Conservation (phyloP, 2,329 filamentous ascomycete genomes). For the Byssothecium circinans region DNA sequence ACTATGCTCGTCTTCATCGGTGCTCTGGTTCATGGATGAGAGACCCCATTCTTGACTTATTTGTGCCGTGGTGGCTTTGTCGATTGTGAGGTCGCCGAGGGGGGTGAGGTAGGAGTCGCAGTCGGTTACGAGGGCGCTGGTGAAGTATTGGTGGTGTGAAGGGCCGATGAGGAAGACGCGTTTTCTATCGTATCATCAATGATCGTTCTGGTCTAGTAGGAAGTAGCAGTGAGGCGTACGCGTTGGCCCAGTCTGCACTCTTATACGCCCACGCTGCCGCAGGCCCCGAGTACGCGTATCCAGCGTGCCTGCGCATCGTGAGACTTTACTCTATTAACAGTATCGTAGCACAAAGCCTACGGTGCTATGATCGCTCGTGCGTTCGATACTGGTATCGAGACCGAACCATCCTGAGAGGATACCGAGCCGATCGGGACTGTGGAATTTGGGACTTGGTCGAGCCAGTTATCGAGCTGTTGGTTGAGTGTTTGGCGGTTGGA, state of each 20-base stretch:
- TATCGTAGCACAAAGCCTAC: constrained; percentile 56
- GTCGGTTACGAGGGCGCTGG: constrained; percentile 73
- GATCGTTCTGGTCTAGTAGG: background rate
- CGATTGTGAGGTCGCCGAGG: constrained; percentile 69
- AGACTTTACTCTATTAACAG: constrained; percentile 15
- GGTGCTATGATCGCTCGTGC: constrained; percentile 90
- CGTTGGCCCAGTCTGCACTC: constrained; percentile 75
- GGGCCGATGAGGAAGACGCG: constrained; percentile 91
- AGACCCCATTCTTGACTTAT: constrained; percentile 33
- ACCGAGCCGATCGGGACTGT: constrained; percentile 62
- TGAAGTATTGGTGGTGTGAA: constrained; percentile 83
- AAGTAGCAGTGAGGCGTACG: constrained; percentile 50
- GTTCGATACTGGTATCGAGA: constrained; percentile 66
- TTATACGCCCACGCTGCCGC: constrained; percentile 96
- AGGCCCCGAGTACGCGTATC: constrained; percentile 87
- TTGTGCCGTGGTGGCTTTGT: constrained; percentile 58
- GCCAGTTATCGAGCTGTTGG: constrained; percentile 71
- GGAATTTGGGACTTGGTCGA: constrained; percentile 68
- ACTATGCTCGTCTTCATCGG: constrained; percentile 85
- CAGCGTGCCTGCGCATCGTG: constrained; percentile 72
- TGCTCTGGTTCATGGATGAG: constrained; percentile 59
- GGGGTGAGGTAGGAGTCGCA: constrained; percentile 74
- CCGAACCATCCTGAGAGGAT: constrained; percentile 40
- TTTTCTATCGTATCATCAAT: constrained; percentile 57
- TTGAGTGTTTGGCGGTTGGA: constrained; percentile 62